phyloP scores from a whole-genome alignment of 75 land plant species.

The Cryptomeria japonica region DNA sequence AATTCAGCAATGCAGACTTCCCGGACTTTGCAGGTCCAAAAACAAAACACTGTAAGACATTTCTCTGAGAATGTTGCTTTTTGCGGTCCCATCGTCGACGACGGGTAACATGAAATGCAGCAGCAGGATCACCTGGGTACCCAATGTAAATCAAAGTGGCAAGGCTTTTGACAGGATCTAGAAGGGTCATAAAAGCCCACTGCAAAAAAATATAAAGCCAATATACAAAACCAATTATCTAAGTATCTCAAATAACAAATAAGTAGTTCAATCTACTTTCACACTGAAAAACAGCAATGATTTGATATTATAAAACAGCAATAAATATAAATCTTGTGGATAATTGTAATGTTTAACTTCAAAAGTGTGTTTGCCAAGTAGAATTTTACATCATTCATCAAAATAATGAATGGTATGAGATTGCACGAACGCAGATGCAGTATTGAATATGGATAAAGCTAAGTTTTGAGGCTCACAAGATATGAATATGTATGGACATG shows the following conservation, averaged over 20 bases:
- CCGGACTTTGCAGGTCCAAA: constrained; percentile 92
- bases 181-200: constrained; percentile 98
- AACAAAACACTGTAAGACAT: constrained; percentile 90
- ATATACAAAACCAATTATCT: background rate
- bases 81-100: constrained; percentile 82
- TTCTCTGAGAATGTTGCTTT: constrained; percentile 72
- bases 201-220: constrained; percentile 32
- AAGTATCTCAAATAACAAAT: background rate
- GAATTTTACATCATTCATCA: background rate
- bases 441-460: background rate
- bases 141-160: constrained; percentile 88
- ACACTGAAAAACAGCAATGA: background rate
- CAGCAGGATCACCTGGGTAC: constrained; percentile 68
- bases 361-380: background rate
- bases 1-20: constrained; percentile 79
- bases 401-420: background rate
- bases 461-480: no score
- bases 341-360: background rate
- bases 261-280: background rate
- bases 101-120: constrained; percentile 75
- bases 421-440: background rate
- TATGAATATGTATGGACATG: no score
- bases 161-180: constrained; percentile 77
- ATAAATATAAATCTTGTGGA: background rate
- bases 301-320: background rate